Percentiles rank a stretch among this genome's conserved stretches.
phyloP scores from a whole-genome alignment of 345 rosid genomes.

The Lagerstroemia speciosa region DNA sequence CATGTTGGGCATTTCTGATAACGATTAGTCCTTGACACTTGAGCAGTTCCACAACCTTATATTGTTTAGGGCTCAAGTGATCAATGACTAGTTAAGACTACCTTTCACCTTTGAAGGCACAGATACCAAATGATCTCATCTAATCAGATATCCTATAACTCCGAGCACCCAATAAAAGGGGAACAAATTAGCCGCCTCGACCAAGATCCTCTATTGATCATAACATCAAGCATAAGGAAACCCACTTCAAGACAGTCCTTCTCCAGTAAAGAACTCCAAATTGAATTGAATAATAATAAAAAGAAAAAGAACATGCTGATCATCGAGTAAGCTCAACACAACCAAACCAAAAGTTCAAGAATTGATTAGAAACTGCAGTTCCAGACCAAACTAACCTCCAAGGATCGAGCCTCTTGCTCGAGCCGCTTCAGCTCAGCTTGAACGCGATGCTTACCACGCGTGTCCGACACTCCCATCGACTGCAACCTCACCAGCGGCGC shows the following conservation, averaged over 20 bases:
- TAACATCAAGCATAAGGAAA: not conserved
- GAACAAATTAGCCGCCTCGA: not conserved
- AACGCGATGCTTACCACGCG: constrained; percentile 16
- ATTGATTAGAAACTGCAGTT: not conserved
- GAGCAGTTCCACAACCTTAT: not conserved
- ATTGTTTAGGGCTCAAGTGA: not conserved
- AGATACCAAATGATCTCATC: not conserved
- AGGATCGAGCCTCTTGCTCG: constrained; percentile 17
- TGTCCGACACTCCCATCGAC: constrained; percentile 11
- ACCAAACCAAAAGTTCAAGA: not conserved
- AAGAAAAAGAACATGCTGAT: not conserved
- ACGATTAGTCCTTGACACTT: not conserved
- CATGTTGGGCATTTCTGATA: not conserved
- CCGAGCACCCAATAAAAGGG: not conserved
- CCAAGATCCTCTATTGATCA: not conserved
- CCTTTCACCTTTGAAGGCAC: not conserved
- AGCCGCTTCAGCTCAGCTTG: constrained; percentile 19
- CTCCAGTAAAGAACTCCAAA: not conserved
- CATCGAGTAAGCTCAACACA: not conserved
- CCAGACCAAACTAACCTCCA: constrained; percentile 10
- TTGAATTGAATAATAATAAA: not conserved
- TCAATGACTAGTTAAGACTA: not conserved
- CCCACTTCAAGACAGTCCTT: not conserved
- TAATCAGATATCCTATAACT: not conserved
- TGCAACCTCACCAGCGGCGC: constrained; percentile 6